Evolutionary conservation across 176 grass and related monocot species (phyloP).

Genomic region (Oryza meyeriana): DNA sequence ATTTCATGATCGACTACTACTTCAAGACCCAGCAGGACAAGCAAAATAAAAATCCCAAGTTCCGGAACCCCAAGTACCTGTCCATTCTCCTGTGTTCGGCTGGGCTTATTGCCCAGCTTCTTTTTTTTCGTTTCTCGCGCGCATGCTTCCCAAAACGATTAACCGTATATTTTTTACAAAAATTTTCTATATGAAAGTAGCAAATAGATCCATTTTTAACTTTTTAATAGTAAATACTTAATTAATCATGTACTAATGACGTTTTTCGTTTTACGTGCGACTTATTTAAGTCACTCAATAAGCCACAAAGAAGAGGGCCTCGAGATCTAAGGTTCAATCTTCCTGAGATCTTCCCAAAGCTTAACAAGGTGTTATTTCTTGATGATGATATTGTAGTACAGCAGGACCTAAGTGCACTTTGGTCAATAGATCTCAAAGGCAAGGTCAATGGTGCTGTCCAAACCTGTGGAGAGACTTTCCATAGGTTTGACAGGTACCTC

Average conservation of each 20-base stretch:
- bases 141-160: too few species aligned
- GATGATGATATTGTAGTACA: constrained; percentile 84
- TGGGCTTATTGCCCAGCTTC: too few species aligned
- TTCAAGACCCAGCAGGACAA: constrained; percentile 48
- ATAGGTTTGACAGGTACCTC: constrained; percentile 78
- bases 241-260: too few species aligned
- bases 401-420: constrained; percentile 60
- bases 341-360: constrained; percentile 79
- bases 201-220: too few species aligned
- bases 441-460: constrained; percentile 78
- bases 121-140: too few species aligned
- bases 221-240: too few species aligned
- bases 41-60: constrained; percentile 59
- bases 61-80: constrained; percentile 77
- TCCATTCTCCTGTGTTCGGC: constrained; percentile 80
- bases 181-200: too few species aligned
- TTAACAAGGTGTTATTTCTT: constrained; percentile 75
- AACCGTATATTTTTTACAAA: too few species aligned
- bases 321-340: constrained; percentile 83
- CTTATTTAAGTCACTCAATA: too few species aligned
- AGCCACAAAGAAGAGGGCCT: too few species aligned
- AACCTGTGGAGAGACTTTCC: constrained; percentile 74
- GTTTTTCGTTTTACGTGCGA: too few species aligned
- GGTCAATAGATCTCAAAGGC: constrained; percentile 64
- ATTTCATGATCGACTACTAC: constrained; percentile 82